Evolutionary conservation across 78 protist genomes (phyloP).

Genomic region (Dictyostelium discoideum): DNA sequence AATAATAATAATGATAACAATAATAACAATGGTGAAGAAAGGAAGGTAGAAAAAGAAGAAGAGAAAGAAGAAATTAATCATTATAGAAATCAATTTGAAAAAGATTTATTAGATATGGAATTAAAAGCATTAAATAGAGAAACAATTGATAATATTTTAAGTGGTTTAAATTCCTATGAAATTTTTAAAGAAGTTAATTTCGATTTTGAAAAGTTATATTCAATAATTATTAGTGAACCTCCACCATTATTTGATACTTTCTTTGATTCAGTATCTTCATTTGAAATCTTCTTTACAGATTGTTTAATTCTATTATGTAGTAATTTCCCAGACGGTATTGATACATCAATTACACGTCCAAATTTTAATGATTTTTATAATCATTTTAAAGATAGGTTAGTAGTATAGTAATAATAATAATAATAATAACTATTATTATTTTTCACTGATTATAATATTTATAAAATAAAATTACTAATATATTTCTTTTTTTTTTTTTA

Average conservation of each 20-base stretch:
- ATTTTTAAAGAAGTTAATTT: not conserved
- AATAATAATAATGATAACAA: too few species aligned
- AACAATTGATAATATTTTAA: not conserved
- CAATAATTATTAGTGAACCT: not conserved
- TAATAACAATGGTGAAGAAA: not conserved
- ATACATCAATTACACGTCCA: not conserved
- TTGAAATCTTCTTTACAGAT: not conserved
- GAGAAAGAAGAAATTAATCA: not conserved
- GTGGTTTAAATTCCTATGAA: not conserved
- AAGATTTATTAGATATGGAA: not conserved
- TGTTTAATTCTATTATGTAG: not conserved
- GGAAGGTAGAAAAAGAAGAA: too few species aligned
- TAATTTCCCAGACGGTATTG: not conserved
- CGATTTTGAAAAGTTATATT: not conserved
- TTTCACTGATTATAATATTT: too few species aligned
- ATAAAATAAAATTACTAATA: too few species aligned
- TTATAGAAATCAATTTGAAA: not conserved
- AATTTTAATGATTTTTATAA: not conserved
- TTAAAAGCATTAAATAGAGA: not conserved
- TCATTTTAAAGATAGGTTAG: not conserved
- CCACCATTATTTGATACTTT: not conserved
- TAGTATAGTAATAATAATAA: too few species aligned
- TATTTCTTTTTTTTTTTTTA: too few species aligned
- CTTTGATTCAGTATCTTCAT: not conserved
- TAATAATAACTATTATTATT: not conserved